phyloP scores from a whole-genome alignment of 139 green algal species.

The Yamagishiella unicocca region DNA sequence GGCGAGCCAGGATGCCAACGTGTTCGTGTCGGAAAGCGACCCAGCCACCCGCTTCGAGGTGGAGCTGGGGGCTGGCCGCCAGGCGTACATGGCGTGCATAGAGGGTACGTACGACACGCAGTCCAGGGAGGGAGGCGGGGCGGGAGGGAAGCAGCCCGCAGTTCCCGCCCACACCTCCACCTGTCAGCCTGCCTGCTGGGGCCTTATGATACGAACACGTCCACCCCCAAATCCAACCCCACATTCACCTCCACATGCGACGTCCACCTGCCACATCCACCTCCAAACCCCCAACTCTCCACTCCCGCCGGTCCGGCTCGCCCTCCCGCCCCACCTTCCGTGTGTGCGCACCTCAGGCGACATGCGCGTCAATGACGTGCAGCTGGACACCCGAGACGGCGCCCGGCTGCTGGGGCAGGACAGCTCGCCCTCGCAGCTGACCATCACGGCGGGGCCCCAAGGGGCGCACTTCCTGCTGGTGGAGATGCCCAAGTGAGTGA shows the following conservation, averaged over 20 bases:
- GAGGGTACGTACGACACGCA: slow-evolving; percentile 61
- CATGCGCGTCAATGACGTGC: slow-evolving; percentile 37
- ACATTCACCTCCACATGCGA: no score
- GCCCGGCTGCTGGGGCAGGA: neutral
- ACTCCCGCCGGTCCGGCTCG: no score
- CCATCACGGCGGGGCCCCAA: slow-evolving; percentile 20
- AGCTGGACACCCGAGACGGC: slow-evolving; percentile 28
- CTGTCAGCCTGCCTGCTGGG: no score
- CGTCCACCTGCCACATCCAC: no score
- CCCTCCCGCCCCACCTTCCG: neutral
- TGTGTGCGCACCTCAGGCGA: slow-evolving; percentile 15
- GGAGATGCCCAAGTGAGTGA: slow-evolving; percentile 66
- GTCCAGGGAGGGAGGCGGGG: neutral
- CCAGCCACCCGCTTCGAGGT: slow-evolving; percentile 55
- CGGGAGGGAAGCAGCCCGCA: neutral
- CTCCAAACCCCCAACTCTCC: no score
- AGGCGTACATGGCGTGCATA: slow-evolving; percentile 76
- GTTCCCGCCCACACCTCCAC: no score
- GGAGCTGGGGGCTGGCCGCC: slow-evolving; percentile 49
- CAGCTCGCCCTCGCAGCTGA: slow-evolving; percentile 13
- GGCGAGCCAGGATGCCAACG: slow-evolving; percentile 72
- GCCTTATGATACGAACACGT: no score
- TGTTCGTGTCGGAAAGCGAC: slow-evolving; percentile 81
- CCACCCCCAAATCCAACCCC: no score
- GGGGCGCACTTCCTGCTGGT: slow-evolving; percentile 79